phyloP scores from a whole-genome alignment of 2,329 filamentous ascomycete genomes.

The Xylogone sp. region DNA sequence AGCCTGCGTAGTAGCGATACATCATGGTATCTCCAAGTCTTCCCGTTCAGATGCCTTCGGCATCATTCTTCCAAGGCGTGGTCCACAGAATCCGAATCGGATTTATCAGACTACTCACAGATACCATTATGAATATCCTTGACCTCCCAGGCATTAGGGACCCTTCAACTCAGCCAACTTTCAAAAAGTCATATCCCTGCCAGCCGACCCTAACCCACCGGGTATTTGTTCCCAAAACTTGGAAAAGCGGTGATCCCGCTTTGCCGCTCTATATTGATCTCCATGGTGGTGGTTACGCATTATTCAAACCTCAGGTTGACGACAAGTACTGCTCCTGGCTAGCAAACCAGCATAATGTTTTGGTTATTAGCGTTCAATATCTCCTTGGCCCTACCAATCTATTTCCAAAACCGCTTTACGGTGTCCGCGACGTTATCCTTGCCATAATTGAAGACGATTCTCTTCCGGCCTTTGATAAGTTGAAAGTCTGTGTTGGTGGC shows the following conservation, averaged over 20 bases:
- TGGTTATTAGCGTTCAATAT: slow-evolving; percentile 48
- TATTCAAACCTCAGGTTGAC: slow-evolving; percentile 40
- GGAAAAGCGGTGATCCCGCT: slow-evolving; percentile 26
- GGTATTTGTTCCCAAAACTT: slow-evolving; percentile 37
- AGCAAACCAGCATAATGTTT: slow-evolving; percentile 33
- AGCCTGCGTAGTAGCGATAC: too few species aligned
- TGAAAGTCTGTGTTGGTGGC: slow-evolving; percentile 39
- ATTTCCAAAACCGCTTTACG: slow-evolving; percentile 42
- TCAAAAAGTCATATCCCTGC: slow-evolving; percentile 24
- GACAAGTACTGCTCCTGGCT: slow-evolving; percentile 44
- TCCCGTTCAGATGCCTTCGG: background rate
- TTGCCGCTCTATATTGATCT: slow-evolving; percentile 44
- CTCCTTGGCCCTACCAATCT: slow-evolving; percentile 38
- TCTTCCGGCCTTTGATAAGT: slow-evolving; percentile 40
- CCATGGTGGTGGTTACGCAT: slow-evolving; percentile 48
- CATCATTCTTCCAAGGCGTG: slow-evolving; percentile 8
- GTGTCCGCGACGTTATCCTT: slow-evolving; percentile 40
- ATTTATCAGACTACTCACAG: slow-evolving; percentile 10
- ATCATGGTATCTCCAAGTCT: background rate
- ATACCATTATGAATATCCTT: slow-evolving; percentile 4
- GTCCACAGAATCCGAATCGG: slow-evolving; percentile 6
- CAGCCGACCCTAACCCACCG: slow-evolving; percentile 21
- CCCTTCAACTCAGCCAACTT: slow-evolving; percentile 13
- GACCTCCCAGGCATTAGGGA: slow-evolving; percentile 13
- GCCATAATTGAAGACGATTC: slow-evolving; percentile 38